Percentiles rank a stretch among this genome's conserved stretches.
Conservation (phyloP, 1,139 yeast genomes). For the Zhuliangozyma blackwelliae region DNA sequence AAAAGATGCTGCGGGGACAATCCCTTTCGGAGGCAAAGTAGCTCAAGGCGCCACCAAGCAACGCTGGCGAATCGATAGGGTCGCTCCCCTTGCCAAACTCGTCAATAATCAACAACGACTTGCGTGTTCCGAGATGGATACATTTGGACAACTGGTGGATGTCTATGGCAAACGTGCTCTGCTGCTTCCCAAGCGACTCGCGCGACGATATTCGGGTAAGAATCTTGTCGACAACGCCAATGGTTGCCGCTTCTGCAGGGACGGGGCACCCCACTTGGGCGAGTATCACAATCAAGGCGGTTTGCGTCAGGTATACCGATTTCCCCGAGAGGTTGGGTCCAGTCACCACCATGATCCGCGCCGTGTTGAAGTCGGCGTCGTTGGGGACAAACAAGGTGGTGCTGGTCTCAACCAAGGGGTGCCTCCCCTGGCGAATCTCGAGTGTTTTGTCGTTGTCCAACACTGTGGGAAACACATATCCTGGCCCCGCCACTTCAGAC, state of each 20-base stretch:
- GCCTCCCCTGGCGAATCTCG: conserved; percentile 26
- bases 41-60: conserved; percentile 35
- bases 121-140: conserved; percentile 26
- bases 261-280: conserved; percentile 49
- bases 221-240: conserved; percentile 42
- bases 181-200: conserved; percentile 37
- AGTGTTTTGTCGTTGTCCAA: conserved; percentile 16
- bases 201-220: conserved; percentile 38
- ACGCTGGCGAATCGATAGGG: conserved; percentile 39
- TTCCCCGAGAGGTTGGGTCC: conserved; percentile 55
- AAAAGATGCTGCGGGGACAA: conserved; percentile 29
- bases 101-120: conserved; percentile 40
- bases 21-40: conserved; percentile 12
- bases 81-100: conserved; percentile 54
- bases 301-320: conserved; percentile 41
- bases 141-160: conserved; percentile 41
- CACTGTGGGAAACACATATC: conserved; percentile 34
- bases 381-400: conserved; percentile 32
- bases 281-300: conserved; percentile 38
- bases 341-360: conserved; percentile 27
- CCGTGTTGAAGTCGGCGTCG: conserved; percentile 20
- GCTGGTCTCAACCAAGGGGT: conserved; percentile 34
- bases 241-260: conserved; percentile 39
- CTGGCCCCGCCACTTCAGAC: conserved; percentile 26
- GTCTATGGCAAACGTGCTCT: conserved; percentile 46